Base-by-base conservation (phyloP, 108 stramenopile genomes). In the Cyclotella atomus region DNA sequence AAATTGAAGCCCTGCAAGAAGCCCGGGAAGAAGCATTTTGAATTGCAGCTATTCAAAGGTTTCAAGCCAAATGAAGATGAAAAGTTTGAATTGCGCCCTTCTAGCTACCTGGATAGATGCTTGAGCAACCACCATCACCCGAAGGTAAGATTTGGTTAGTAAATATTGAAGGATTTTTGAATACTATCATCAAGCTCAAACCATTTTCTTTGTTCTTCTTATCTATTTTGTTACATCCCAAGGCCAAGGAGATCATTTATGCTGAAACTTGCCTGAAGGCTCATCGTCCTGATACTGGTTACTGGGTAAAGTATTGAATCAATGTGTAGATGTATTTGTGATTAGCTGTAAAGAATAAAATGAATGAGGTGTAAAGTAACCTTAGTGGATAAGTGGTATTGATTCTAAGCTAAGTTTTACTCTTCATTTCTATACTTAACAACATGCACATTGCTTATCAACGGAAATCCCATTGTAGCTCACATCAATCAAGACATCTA, bases 111-210 rank as follows among this genome's bases (percentile, higher is more conserved):
- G 28, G 60, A 71, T 33, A 47, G 49, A n/a, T 71, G 71, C 24
- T 62, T 71, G 71, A 71, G 47, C 24, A 28, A 71, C 6, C 71
- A 71, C n/a, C 71, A 71, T 15, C n/a, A n/a, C n/a, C n/a, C n/a
- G n/a, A n/a, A n/a, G n/a, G n/a, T n/a, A n/a, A n/a, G n/a, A n/a
- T n/a, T n/a, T n/a, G n/a, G n/a, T n/a, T n/a, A n/a, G n/a, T n/a
- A n/a, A n/a, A n/a, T n/a, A n/a, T n/a, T n/a, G n/a, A n/a, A n/a
- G n/a, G n/a, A n/a, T n/a, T n/a, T n/a, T n/a, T n/a, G n/a, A n/a
- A n/a, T n/a, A n/a, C n/a, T n/a, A n/a, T n/a, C n/a, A n/a, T n/a
- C n/a, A n/a, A n/a, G n/a, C n/a, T n/a, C n/a, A n/a, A n/a, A n/a
- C n/a, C n/a, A n/a, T n/a, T n/a, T n/a, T n/a, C n/a, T n/a, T n/a